Evolutionary conservation across 768 basidiomycete species (phyloP), one percentile per base, ranked within the genome.

Genomic region (Boletus sp.): DNA sequence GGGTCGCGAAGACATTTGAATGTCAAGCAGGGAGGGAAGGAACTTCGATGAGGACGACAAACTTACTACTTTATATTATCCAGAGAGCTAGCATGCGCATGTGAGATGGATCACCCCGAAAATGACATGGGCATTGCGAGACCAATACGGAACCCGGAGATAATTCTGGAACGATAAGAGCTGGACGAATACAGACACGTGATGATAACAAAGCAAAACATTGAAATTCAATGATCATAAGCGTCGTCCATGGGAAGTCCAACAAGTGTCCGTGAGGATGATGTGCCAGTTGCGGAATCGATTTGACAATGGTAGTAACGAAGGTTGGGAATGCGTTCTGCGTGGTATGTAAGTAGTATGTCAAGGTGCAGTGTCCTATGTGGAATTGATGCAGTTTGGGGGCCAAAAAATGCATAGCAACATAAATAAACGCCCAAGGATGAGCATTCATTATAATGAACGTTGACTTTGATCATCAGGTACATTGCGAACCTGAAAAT

Each of bases 401-500:
- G 30, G 41, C 18, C 42, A 29, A 52, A 64, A 63, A 47, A 49
- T 36, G 36, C 17, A 45, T 30, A 46, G 28, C 40, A 54, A 50
- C 46, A 51, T 55, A 62, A 47, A 53, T 58, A 50, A 49, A 54
- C 28, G 30, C 51, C 37, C 44, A 33, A 41, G 32, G 32, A 36
- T 30, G 46, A n/a, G 44, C 39, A 44, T 56, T 47, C 18, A 58
- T 63, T 45, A 70, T 48, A 47, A 45, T 8, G 71, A 72, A 49
- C 63, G 65, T 58, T 71, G 67, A 52, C 77, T 80, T 50, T 70
- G 69, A 53, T 65, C 65, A 63, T 81, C 81, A 51, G 82, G 78
- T 20, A 83, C 54, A 65, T 85, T 85, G 49, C 83, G 81, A 66
- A 85, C 81, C 83, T 84, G 58, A 51, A 52, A 50, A 42, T 32